phyloP scores from a whole-genome alignment of 1,139 yeast genomes.

The Pichia sp. region DNA sequence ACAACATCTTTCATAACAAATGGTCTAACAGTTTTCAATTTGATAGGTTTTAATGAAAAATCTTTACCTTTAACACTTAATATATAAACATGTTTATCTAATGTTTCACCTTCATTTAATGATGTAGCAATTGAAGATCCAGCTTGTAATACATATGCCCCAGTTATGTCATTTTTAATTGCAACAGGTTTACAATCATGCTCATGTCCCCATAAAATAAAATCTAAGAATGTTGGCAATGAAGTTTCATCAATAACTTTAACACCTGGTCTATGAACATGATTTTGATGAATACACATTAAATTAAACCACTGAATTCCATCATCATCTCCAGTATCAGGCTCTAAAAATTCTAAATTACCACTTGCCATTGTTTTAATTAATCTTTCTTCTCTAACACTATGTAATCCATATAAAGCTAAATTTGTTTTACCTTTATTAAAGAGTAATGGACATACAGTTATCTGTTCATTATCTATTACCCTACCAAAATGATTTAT shows the following conservation, averaged over 20 bases:
- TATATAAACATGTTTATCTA: slow-evolving; percentile 67
- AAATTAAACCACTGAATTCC: slow-evolving; percentile 71
- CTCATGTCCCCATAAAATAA: slow-evolving; percentile 96
- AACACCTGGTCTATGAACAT: slow-evolving; percentile 68
- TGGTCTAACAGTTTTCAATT: slow-evolving; percentile 73
- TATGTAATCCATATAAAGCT: slow-evolving; percentile 85
- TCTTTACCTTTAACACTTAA: slow-evolving; percentile 54
- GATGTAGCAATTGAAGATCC: slow-evolving; percentile 96
- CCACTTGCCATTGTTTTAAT: slow-evolving; percentile 79
- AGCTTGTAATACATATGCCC: slow-evolving; percentile 80
- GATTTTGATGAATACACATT: slow-evolving; percentile 89
- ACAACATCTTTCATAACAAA: slow-evolving; percentile 66
- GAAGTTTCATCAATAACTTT: slow-evolving; percentile 80
- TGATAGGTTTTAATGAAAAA: slow-evolving; percentile 59
- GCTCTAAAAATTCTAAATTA: slow-evolving; percentile 70
- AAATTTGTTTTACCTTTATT: slow-evolving; percentile 77
- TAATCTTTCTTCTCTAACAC: slow-evolving; percentile 83
- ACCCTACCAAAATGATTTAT: slow-evolving; percentile 89
- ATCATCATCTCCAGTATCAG: slow-evolving; percentile 41
- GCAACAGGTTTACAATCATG: slow-evolving; percentile 88
- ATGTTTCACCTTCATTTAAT: slow-evolving; percentile 77
- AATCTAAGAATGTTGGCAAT: slow-evolving; percentile 73
- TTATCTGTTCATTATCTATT: slow-evolving; percentile 65
- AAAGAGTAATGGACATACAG: slow-evolving; percentile 70
- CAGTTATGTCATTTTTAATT: slow-evolving; percentile 54